These are phyloP conservation scores for Hortiboletus campestris DNA, from an alignment of 768 basidiomycete species.

Conservation along the genomic window DNA sequence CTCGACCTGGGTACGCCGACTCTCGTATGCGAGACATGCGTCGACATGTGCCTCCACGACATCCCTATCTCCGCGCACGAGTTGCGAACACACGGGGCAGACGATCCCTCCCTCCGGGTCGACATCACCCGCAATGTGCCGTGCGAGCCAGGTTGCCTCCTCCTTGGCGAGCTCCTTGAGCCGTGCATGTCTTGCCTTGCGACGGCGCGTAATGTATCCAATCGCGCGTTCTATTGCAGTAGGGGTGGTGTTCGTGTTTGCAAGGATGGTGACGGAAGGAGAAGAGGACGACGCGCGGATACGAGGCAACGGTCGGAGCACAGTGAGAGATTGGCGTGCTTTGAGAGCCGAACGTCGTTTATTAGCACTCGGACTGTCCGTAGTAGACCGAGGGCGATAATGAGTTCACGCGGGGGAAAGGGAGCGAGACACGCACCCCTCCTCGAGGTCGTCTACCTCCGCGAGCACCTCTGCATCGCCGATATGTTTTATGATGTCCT, in stretches of 20 bases:
- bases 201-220: slow-evolving; percentile 60
- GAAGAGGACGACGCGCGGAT: slow-evolving; percentile 22
- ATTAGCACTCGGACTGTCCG: slow-evolving; percentile 15
- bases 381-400: slow-evolving; percentile 23
- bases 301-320: slow-evolving; percentile 24
- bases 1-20: slow-evolving; percentile 36
- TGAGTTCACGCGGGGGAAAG: slow-evolving; percentile 13
- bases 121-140: slow-evolving; percentile 25
- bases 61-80: slow-evolving; percentile 64
- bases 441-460: slow-evolving; percentile 47
- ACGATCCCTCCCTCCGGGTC: slow-evolving; percentile 40
- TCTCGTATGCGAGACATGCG: slow-evolving; percentile 65
- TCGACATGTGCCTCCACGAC: slow-evolving; percentile 82
- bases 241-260: slow-evolving; percentile 24
- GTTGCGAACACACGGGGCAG: slow-evolving; percentile 70
- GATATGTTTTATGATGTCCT: slow-evolving; percentile 61
- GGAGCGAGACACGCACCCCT: slow-evolving; percentile 43
- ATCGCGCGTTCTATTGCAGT: slow-evolving; percentile 52
- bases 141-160: slow-evolving; percentile 39
- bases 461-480: slow-evolving; percentile 58
- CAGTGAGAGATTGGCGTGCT: slow-evolving; percentile 39
- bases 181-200: slow-evolving; percentile 65
- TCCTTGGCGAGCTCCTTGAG: slow-evolving; percentile 68
- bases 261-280: slow-evolving; percentile 12
- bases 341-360: slow-evolving; percentile 45